Evolutionary conservation across 176 grass and related monocot species (phyloP).

Genomic region (Oryza rufipogon): DNA sequence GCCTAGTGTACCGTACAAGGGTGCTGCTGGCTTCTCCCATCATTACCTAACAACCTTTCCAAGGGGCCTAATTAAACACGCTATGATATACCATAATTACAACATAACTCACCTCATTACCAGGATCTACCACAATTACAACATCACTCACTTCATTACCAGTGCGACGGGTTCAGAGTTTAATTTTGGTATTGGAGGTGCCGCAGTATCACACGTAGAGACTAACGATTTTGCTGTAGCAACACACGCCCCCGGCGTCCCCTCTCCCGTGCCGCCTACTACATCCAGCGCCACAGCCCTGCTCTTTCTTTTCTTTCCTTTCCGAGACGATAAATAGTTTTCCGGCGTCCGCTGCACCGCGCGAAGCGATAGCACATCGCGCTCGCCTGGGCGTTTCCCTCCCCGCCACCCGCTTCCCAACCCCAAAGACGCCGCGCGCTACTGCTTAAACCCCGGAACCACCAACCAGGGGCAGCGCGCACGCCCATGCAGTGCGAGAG

Average conservation of each 20-base stretch:
- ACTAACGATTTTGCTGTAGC: too few relatives aligned
- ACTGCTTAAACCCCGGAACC: constrained; percentile 23
- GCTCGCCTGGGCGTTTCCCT: too few relatives aligned
- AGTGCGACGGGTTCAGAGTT: too few relatives aligned
- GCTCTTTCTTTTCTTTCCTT: background rate
- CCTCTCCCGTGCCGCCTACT: background rate
- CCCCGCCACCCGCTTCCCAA: constrained; percentile 27
- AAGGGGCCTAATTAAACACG: background rate
- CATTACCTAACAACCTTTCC: background rate
- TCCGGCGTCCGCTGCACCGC: background rate
- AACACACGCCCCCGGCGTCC: too few relatives aligned
- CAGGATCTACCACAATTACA: too few relatives aligned
- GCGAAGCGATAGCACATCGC: background rate
- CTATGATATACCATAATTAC: too few relatives aligned
- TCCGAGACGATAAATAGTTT: background rate
- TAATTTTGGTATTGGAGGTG: background rate
- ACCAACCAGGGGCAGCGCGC: background rate
- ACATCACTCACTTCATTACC: too few relatives aligned
- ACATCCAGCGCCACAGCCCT: background rate
- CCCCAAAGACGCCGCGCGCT: background rate
- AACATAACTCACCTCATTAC: too few relatives aligned
- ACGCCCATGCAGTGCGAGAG: background rate
- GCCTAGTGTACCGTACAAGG: background rate
- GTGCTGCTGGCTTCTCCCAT: background rate
- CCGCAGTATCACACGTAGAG: too few relatives aligned